These are phyloP conservation scores for Harringtonia lauricola DNA, from an alignment of 2,329 filamentous ascomycete species.

Conservation along the genomic window DNA sequence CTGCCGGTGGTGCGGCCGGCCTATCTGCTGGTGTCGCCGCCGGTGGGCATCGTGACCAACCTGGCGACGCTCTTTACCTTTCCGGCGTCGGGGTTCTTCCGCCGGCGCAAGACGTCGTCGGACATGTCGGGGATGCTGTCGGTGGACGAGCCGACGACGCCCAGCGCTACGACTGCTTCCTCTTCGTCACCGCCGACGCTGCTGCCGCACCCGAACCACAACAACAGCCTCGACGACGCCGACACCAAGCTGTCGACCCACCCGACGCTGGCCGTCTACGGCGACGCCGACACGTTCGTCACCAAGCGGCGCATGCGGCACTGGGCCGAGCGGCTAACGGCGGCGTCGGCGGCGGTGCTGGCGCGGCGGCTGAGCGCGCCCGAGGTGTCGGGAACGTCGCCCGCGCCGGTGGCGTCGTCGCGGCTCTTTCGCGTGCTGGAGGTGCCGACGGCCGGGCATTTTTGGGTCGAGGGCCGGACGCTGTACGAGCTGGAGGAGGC, in stretches of 20 bases:
- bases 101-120: background rate
- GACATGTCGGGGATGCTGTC: too few species aligned
- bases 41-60: constrained; percentile 47
- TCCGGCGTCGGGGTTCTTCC: constrained; percentile 1
- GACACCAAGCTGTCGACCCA: constrained; percentile 47
- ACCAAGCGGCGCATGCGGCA: constrained; percentile 49
- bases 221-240: constrained; percentile 14
- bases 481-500: constrained; percentile 20
- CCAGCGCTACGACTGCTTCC: too few species aligned
- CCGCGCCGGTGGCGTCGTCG: background rate
- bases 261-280: constrained; percentile 61
- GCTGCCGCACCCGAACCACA: too few species aligned
- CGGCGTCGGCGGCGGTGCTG: constrained; percentile 12
- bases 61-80: constrained; percentile 44
- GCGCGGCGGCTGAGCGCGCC: background rate
- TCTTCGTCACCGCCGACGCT: too few species aligned
- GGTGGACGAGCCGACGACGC: too few species aligned
- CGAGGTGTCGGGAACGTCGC: background rate
- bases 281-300: constrained; percentile 65
- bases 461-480: constrained; percentile 38
- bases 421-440: constrained; percentile 29
- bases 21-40: constrained; percentile 59
- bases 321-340: constrained; percentile 47
- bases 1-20: constrained; percentile 29
- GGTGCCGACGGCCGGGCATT: constrained; percentile 39